A percentile compares a stretch with the other conserved stretches of the same genome.
Conservation (phyloP, 805 yeast genomes). For the Suhomyces prunicola region DNA sequence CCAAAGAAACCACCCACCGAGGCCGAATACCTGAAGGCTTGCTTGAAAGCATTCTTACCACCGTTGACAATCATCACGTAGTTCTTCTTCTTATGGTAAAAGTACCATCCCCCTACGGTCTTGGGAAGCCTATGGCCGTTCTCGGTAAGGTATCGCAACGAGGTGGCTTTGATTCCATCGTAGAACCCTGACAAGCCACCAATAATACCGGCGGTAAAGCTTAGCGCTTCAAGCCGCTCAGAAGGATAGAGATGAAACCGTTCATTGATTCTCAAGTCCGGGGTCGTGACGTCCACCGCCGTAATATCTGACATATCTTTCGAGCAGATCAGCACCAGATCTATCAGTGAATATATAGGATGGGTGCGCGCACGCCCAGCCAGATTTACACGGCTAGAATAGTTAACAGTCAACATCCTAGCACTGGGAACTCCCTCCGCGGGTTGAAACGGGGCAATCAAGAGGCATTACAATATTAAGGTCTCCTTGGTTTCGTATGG, state of each 20-base stretch:
- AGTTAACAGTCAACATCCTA: too few species aligned
- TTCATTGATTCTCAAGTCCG: conserved; percentile 22
- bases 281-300: conserved; percentile 1
- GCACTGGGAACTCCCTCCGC: too few species aligned
- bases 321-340: not conserved
- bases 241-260: conserved; percentile 50
- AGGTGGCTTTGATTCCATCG: conserved; percentile 53
- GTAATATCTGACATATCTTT: conserved; percentile 1
- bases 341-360: not conserved
- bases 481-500: not conserved
- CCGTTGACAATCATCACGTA: conserved; percentile 65
- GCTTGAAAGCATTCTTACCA: conserved; percentile 43
- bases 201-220: conserved; percentile 35
- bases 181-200: conserved; percentile 58
- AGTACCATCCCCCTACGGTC: conserved; percentile 82
- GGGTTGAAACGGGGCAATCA: not conserved
- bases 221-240: conserved; percentile 43
- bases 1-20: conserved; percentile 53
- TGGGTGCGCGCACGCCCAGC: not conserved
- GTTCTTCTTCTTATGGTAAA: conserved; percentile 79
- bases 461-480: too few species aligned
- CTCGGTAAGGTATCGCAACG: conserved; percentile 66
- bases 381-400: not conserved
- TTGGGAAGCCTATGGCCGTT: conserved; percentile 80
- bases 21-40: conserved; percentile 33